Evolutionary conservation across 2,329 filamentous ascomycete genomes (phyloP), one percentile per base, ranked within the genome.

Genomic region (Neonectria punicea): DNA sequence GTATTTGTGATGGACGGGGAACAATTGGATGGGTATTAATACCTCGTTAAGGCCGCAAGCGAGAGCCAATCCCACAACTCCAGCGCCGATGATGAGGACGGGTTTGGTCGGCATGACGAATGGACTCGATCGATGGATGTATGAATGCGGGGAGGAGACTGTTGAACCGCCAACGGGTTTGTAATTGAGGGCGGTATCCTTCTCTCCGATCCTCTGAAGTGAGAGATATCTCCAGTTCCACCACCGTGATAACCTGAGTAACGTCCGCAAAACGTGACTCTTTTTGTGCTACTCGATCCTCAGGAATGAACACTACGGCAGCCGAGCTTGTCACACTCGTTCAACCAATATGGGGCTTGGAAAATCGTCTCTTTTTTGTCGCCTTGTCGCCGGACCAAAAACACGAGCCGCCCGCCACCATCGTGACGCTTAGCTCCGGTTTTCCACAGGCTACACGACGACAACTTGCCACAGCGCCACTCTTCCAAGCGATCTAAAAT

Each of bases 361-460:
- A 30, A 30, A 30, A 30, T 10, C 30, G 30, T 30, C 30, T 30
- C 30, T 30, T 5, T 5, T 39, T 16, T 32, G 22, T 36, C 55
- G 14, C 18, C 20, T 68, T 70, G 67, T 60, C 67, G 1, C 58
- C 59, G 51, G 53, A 58, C 28, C 41, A 32, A n/a, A 66, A 70
- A 47, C 80, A 83, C 70, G 82, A 83, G 74, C 79, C 80, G 22
- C 77, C 85, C 53, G 25, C 25, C 84, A 86, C 10, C 30, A 71
- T 82, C 20, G 79, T 80, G 58, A 80, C 80, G 57, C 75, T 86
- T 25, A 83, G 85, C 71, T 81, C 82, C 5, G 5, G 75, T 75
- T 47, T 85, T 84, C 64, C 76, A 84, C 63, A 77, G 82, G 57
- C 80, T 85, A 57, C 85, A 86, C 77, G 84, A 81, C 67, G 74